Conservation (phyloP, 2,329 filamentous ascomycete species). For the Neofusicoccum sp. region DNA sequence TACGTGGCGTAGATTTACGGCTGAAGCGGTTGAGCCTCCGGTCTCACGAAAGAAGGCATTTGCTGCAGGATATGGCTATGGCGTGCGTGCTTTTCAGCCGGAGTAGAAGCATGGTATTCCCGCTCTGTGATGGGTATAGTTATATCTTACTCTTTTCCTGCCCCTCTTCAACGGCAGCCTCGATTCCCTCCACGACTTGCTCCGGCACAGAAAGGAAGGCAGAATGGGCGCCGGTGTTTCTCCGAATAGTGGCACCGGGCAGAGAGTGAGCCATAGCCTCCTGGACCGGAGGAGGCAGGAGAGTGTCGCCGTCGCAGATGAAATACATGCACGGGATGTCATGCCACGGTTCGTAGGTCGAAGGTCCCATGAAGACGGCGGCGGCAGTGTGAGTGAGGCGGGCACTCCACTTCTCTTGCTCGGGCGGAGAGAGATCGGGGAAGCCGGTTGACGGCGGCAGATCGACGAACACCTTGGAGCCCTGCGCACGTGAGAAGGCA, state of each 20-base stretch:
- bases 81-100: not conserved
- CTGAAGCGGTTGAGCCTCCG: no score
- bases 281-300: constrained; percentile 4
- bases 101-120: not conserved
- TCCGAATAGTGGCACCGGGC: not conserved
- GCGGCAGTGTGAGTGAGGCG: constrained; percentile 10
- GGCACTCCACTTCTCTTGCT: constrained; percentile 14
- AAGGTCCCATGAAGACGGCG: constrained; percentile 6
- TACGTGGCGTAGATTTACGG: constrained; percentile 27
- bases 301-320: constrained; percentile 12
- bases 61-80: no score
- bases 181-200: not conserved
- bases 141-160: not conserved
- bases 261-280: constrained; percentile 12
- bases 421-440: constrained; percentile 3
- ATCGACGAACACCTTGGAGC: not conserved
- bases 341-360: constrained; percentile 10
- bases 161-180: not conserved
- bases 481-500: not conserved
- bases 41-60: no score
- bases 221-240: constrained; percentile 11
- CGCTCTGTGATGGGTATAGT: not conserved
- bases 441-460: not conserved
- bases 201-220: constrained; percentile 13
- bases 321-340: constrained; percentile 19